Conservation (phyloP, 2,329 filamentous ascomycete genomes). For the Aspergillus cejpii region DNA sequence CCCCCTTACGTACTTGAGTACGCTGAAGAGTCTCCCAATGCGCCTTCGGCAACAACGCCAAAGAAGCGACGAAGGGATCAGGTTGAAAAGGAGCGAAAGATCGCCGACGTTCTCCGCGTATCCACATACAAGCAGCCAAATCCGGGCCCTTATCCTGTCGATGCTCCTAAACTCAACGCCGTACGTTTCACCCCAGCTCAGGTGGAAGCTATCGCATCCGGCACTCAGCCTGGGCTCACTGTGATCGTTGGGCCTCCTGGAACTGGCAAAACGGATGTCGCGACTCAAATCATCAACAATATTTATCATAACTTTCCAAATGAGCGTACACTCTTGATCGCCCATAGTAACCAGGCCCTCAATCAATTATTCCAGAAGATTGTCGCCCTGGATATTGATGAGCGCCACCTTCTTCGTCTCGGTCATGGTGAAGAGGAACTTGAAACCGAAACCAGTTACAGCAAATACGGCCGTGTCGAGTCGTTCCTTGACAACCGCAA, state of each 20-base stretch:
- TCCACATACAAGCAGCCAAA: slow-evolving; percentile 87
- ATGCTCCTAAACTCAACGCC: slow-evolving; percentile 71
- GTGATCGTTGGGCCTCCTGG: slow-evolving; percentile 92
- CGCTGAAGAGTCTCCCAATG: slow-evolving; percentile 47
- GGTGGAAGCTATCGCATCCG: slow-evolving; percentile 86
- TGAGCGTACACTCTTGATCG: slow-evolving; percentile 84
- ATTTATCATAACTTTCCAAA: slow-evolving; percentile 96
- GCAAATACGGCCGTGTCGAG: slow-evolving; percentile 90
- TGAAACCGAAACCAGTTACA: slow-evolving; percentile 76
- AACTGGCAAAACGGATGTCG: slow-evolving; percentile 98
- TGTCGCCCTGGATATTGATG: slow-evolving; percentile 89
- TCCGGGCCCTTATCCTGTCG: slow-evolving; percentile 79
- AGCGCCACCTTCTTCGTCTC: slow-evolving; percentile 82
- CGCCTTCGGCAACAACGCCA: slow-evolving; percentile 54
- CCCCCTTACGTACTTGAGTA: slow-evolving; percentile 83
- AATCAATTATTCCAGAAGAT: slow-evolving; percentile 99
- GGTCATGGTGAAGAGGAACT: slow-evolving; percentile 95
- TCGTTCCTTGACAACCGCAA: slow-evolving; percentile 87
- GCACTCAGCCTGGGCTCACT: slow-evolving; percentile 87
- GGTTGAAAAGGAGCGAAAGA: slow-evolving; percentile 58
- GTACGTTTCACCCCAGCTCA: slow-evolving; percentile 88
- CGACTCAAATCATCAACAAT: slow-evolving; percentile 97
- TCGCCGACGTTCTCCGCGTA: slow-evolving; percentile 65
- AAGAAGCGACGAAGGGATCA: slow-evolving; percentile 83
- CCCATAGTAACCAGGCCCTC: slow-evolving; percentile 94